phyloP scores from a whole-genome alignment of 176 grass and related monocot genomes.

The Aegilops bicornis region DNA sequence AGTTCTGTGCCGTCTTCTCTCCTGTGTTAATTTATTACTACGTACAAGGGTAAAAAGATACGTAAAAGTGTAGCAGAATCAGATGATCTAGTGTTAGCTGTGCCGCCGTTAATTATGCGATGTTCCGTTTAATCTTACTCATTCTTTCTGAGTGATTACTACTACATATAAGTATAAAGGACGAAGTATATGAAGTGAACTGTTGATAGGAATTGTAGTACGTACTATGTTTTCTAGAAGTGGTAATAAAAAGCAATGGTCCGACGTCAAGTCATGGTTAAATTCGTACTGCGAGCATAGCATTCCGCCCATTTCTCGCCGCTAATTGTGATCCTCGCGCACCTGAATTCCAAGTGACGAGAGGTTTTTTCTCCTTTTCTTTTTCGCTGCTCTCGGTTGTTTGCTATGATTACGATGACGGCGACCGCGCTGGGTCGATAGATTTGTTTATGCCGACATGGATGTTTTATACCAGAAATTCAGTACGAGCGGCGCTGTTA shows the following conservation, averaged over 20 bases:
- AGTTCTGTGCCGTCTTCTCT: constrained; percentile 36
- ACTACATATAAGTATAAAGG: neutral
- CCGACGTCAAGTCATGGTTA: constrained; percentile 36
- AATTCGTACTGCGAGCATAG: neutral
- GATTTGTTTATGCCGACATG: constrained; percentile 52
- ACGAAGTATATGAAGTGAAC: neutral
- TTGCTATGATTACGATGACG: constrained; percentile 27
- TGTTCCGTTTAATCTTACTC: constrained; percentile 41
- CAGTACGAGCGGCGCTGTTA: constrained; percentile 14
- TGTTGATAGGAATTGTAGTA: constrained; percentile 8
- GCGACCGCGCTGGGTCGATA: constrained; percentile 17
- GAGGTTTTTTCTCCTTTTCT: neutral
- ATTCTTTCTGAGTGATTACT: constrained; percentile 46
- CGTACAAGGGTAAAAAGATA: neutral
- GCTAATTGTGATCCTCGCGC: constrained; percentile 60
- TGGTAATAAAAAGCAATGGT: constrained; percentile 5
- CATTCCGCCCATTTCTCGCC: constrained; percentile 45
- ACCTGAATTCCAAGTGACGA: constrained; percentile 17
- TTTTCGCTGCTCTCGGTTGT: constrained; percentile 14
- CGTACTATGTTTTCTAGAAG: constrained; percentile 32
- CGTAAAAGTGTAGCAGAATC: neutral
- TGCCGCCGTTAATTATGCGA: constrained; percentile 6
- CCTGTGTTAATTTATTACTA: neutral
- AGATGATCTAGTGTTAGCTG: constrained; percentile 30
- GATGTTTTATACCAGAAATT: constrained; percentile 14